Conservation (phyloP, 106 monocot species). For the Dactylorhiza incarnata region DNA sequence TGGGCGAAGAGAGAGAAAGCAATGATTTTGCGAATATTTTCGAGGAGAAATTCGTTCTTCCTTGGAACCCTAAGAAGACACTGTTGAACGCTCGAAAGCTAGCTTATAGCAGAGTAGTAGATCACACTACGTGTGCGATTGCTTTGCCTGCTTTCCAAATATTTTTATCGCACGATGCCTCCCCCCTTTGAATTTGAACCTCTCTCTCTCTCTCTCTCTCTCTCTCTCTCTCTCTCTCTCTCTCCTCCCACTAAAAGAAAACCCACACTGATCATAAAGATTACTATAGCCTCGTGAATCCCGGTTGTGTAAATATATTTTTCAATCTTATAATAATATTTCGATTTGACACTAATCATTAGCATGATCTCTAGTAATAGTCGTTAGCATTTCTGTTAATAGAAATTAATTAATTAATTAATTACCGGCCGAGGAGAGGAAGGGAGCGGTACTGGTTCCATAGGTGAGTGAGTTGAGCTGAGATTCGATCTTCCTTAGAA, state of each 20-base stretch:
- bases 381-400: no score
- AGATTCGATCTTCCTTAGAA: conserved; percentile 45
- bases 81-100: neutral
- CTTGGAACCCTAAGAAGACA: conserved; percentile 7
- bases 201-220: neutral
- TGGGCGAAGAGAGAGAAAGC: neutral
- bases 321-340: neutral
- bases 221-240: no score
- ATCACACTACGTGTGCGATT: conserved; percentile 3
- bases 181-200: neutral
- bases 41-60: conserved; percentile 7
- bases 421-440: conserved; percentile 46
- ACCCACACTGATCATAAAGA: no score
- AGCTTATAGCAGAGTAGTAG: neutral
- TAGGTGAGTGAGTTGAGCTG: conserved; percentile 54
- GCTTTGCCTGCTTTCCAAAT: neutral
- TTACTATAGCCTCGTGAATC: no score
- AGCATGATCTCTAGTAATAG: neutral
- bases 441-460: conserved; percentile 19
- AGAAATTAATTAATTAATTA: neutral
- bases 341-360: neutral
- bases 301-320: no score
- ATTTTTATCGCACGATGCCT: neutral
- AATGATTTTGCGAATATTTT: neutral
- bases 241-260: no score